Percentiles rank a stretch among this genome's conserved stretches.
Evolutionary conservation across 1,284 basidiomycete genomes (phyloP).

Genomic region (Puccinia horiana): DNA sequence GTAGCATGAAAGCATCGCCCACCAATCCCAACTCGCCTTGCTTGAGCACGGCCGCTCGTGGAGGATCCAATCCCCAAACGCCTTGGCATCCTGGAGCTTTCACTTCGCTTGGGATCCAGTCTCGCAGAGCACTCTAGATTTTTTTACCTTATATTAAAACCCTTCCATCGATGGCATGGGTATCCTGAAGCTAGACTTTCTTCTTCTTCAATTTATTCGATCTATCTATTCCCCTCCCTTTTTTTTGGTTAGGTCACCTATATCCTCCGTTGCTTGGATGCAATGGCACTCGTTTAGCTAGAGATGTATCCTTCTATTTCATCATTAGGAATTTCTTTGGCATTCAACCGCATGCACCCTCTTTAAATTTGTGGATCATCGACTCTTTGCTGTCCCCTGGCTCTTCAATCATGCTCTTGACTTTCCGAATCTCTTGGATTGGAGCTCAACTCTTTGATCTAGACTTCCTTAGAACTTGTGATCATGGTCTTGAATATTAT

Average conservation of each 20-base stretch:
- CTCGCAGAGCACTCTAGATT: not conserved
- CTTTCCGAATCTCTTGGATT: too few species aligned
- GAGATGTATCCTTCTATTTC: not conserved
- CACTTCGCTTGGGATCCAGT: not conserved
- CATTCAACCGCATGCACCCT: too few species aligned
- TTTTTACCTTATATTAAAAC: not conserved
- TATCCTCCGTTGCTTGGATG: not conserved
- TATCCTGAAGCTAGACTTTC: not conserved
- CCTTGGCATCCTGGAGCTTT: conserved; percentile 16
- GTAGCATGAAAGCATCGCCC: not conserved
- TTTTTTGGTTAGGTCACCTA: not conserved
- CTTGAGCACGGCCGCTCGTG: conserved; percentile 4
- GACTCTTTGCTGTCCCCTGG: too few species aligned
- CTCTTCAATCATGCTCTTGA: too few species aligned
- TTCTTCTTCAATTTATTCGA: not conserved
- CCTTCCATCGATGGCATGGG: not conserved
- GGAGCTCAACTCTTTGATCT: too few species aligned
- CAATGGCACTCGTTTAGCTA: not conserved
- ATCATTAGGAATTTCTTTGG: not conserved
- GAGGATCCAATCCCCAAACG: not conserved
- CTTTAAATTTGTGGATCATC: too few species aligned
- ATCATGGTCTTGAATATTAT: too few species aligned
- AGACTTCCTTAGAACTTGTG: too few species aligned
- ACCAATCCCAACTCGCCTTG: conserved; percentile 5
- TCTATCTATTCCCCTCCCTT: not conserved